Evolutionary conservation across 106 monocot species (phyloP).

Genomic region (Amphibolis antarctica): DNA sequence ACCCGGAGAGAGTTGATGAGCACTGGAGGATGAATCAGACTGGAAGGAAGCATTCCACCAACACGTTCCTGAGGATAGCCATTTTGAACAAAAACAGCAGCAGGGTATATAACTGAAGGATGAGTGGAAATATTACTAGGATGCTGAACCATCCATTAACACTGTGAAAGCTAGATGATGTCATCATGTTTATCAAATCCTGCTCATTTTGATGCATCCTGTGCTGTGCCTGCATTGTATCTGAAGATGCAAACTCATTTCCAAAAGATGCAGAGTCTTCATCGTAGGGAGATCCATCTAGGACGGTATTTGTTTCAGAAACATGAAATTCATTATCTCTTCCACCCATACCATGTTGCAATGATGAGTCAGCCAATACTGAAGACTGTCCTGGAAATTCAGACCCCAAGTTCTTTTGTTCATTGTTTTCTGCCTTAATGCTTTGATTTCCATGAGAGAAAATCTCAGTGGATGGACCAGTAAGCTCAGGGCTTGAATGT

Average conservation of each 20-base stretch:
- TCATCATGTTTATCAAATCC: conserved; percentile 68
- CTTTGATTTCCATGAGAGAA: conserved; percentile 23
- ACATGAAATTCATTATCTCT: conserved; percentile 17
- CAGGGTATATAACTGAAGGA: conserved; percentile 27
- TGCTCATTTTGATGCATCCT: conserved; percentile 64
- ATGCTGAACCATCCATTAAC: conserved; percentile 44
- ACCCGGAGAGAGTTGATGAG: too few species aligned
- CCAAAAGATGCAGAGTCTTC: conserved; percentile 14
- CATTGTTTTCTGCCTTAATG: conserved; percentile 17
- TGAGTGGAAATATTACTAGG: conserved; percentile 48
- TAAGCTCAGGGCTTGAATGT: conserved; percentile 71
- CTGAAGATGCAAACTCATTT: conserved; percentile 43
- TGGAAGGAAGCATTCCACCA: conserved; percentile 33
- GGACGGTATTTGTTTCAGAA: conserved; percentile 28
- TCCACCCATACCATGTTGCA: conserved; percentile 30
- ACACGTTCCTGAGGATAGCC: conserved; percentile 38
- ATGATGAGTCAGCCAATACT: conserved; percentile 24
- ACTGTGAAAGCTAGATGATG: conserved; percentile 33
- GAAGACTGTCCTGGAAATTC: conserved; percentile 24
- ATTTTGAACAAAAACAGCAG: conserved; percentile 35
- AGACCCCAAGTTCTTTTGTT: conserved; percentile 27
- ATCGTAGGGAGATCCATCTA: conserved; percentile 35
- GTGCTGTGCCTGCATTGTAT: conserved; percentile 40
- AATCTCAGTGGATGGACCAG: conserved; percentile 30
- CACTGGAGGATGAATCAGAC: conserved; percentile 28